phyloP scores from a whole-genome alignment of 805 yeast species.

The Candida dajiaensis region DNA sequence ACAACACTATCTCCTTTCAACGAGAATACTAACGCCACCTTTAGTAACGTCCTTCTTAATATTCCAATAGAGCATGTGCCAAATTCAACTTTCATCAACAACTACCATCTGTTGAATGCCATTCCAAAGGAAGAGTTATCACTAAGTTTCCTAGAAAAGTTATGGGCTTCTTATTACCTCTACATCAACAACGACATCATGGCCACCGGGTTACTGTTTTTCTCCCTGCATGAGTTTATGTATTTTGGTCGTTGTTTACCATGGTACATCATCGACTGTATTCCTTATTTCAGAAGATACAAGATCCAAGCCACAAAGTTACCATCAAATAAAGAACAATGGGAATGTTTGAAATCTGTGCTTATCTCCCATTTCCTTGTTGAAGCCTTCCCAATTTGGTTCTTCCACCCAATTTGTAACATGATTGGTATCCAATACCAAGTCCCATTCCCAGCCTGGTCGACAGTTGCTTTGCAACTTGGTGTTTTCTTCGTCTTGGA shows the following conservation, averaged over 20 bases:
- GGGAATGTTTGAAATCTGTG: slow-evolving; percentile 87
- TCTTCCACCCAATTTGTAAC: slow-evolving; percentile 89
- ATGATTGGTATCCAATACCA: slow-evolving; percentile 67
- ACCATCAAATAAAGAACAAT: slow-evolving; percentile 78
- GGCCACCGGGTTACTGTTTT: slow-evolving; percentile 87
- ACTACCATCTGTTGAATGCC: slow-evolving; percentile 1
- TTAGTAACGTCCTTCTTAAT: not conserved
- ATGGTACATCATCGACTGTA: slow-evolving; percentile 81
- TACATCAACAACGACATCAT: slow-evolving; percentile 82
- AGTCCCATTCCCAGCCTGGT: slow-evolving; percentile 79
- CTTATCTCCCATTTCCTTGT: slow-evolving; percentile 82
- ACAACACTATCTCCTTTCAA: not conserved
- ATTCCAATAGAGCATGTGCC: not conserved
- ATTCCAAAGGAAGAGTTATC: slow-evolving; percentile 1
- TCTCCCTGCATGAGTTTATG: slow-evolving; percentile 77
- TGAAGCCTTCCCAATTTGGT: slow-evolving; percentile 96
- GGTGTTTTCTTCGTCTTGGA: slow-evolving; percentile 77
- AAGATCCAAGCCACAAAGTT: slow-evolving; percentile 85
- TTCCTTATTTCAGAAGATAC: slow-evolving; percentile 79
- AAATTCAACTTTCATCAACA: slow-evolving; percentile 5
- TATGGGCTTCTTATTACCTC: slow-evolving; percentile 88
- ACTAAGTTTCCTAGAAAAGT: slow-evolving; percentile 43
- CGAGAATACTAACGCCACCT: not conserved
- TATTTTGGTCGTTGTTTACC: slow-evolving; percentile 92
- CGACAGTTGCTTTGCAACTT: slow-evolving; percentile 59